Evolutionary conservation across 163 green algal species (phyloP).

Genomic region (Chloroidium sp.): DNA sequence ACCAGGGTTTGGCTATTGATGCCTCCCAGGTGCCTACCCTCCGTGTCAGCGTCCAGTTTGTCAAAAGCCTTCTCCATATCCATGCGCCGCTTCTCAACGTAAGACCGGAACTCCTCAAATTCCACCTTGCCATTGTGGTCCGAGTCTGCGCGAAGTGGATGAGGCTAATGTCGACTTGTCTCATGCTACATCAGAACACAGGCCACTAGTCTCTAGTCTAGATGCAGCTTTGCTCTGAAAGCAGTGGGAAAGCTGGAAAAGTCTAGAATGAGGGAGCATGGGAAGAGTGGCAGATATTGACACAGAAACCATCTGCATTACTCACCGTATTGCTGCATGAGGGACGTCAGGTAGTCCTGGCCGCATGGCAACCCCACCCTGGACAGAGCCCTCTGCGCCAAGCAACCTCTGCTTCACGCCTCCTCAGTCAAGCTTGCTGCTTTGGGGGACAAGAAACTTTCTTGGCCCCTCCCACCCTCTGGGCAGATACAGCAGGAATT

Average conservation of each 20-base stretch:
- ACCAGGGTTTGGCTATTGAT: neutral
- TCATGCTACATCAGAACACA: too few species aligned
- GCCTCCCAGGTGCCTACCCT: neutral
- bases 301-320: neutral
- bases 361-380: slow-evolving; percentile 16
- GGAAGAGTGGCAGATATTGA: neutral
- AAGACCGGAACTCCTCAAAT: slow-evolving; percentile 13
- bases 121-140: slow-evolving; percentile 7
- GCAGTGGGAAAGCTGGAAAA: neutral
- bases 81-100: slow-evolving; percentile 11
- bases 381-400: slow-evolving; percentile 15
- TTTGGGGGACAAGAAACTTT: neutral
- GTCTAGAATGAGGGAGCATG: neutral
- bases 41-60: slow-evolving; percentile 5
- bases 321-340: slow-evolving; percentile 22
- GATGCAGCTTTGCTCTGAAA: neutral
- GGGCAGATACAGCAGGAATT: neutral
- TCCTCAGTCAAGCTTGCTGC: neutral
- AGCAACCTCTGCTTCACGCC: neutral
- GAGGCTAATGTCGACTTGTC: neutral
- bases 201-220: too few species aligned
- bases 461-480: neutral
- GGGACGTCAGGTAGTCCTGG: slow-evolving; percentile 2
- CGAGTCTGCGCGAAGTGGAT: neutral
- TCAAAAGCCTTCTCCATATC: slow-evolving; percentile 6